These are phyloP conservation scores for Pyrenopolyporus hunteri DNA, from an alignment of 495 filamentous ascomycete genomes.

Conservation along the genomic window DNA sequence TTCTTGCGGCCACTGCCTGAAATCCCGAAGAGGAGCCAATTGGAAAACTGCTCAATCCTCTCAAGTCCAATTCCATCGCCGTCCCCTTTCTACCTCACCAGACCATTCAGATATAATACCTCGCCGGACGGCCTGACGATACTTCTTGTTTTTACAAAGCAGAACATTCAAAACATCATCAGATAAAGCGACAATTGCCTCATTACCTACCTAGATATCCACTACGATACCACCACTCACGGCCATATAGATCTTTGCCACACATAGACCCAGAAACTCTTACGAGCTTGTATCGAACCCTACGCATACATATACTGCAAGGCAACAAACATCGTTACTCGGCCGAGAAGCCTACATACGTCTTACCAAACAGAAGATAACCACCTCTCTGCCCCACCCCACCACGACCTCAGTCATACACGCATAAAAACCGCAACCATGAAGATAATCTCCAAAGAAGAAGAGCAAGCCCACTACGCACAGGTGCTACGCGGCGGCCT, in stretches of 20 bases:
- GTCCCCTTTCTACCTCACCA: background rate
- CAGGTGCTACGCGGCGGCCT: conserved; percentile 79
- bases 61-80: background rate
- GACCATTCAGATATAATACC: conserved; percentile 9
- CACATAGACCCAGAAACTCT: no score
- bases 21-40: conserved; percentile 26
- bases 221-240: no score
- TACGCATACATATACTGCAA: no score
- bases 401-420: background rate
- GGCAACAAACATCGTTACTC: no score
- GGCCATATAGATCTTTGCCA: no score
- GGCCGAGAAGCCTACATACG: no score
- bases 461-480: conserved; percentile 70
- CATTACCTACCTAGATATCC: background rate
- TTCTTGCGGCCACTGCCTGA: conserved; percentile 26
- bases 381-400: no score
- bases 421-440: conserved; percentile 56
- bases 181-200: background rate
- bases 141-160: no score
- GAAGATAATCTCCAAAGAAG: conserved; percentile 95
- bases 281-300: no score
- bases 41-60: background rate
- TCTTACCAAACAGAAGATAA: no score
- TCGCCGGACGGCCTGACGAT: conserved; percentile 14
- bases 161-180: conserved; percentile 2